phyloP scores from a whole-genome alignment of 2,329 filamentous ascomycete species.

The Colletotrichum sp. region DNA sequence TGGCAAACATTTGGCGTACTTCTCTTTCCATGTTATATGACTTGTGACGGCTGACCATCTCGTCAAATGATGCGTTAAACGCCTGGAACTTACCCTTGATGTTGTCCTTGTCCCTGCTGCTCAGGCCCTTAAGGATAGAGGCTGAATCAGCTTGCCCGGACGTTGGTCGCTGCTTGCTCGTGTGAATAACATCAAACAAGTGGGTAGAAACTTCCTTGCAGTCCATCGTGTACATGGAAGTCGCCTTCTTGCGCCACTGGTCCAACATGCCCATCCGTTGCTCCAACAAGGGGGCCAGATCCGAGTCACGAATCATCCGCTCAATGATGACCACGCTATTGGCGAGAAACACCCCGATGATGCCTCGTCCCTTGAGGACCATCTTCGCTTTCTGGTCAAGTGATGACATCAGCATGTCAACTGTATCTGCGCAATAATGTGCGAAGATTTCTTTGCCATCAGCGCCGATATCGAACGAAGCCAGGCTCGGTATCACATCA shows the following conservation, averaged over 20 bases:
- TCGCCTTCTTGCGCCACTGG: slow-evolving; percentile 86
- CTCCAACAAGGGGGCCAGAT: slow-evolving; percentile 75
- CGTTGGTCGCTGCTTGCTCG: slow-evolving; percentile 76
- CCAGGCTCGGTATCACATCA: slow-evolving; percentile 72
- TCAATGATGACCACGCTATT: slow-evolving; percentile 88
- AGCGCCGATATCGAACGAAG: slow-evolving; percentile 85
- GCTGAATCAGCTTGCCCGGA: slow-evolving; percentile 82
- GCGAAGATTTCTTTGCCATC: slow-evolving; percentile 89
- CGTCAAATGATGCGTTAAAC: slow-evolving; percentile 92
- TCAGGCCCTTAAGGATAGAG: slow-evolving; percentile 81
- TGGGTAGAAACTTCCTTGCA: slow-evolving; percentile 89
- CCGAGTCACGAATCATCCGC: slow-evolving; percentile 81
- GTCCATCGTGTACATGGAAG: slow-evolving; percentile 79
- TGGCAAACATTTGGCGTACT: slow-evolving; percentile 78
- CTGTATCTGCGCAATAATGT: slow-evolving; percentile 87
- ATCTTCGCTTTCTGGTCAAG: slow-evolving; percentile 77
- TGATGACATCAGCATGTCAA: slow-evolving; percentile 78
- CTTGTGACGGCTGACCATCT: slow-evolving; percentile 84
- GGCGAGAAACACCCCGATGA: slow-evolving; percentile 87
- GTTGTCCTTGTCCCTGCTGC: slow-evolving; percentile 90
- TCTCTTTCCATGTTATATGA: slow-evolving; percentile 88
- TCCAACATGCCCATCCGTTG: slow-evolving; percentile 73
- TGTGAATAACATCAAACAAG: slow-evolving; percentile 91
- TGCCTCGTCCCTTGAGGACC: slow-evolving; percentile 77
- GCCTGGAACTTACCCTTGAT: slow-evolving; percentile 96